Conservation (phyloP, 352 stramenopile species). For the Phytophthora macrochlamydospora region DNA sequence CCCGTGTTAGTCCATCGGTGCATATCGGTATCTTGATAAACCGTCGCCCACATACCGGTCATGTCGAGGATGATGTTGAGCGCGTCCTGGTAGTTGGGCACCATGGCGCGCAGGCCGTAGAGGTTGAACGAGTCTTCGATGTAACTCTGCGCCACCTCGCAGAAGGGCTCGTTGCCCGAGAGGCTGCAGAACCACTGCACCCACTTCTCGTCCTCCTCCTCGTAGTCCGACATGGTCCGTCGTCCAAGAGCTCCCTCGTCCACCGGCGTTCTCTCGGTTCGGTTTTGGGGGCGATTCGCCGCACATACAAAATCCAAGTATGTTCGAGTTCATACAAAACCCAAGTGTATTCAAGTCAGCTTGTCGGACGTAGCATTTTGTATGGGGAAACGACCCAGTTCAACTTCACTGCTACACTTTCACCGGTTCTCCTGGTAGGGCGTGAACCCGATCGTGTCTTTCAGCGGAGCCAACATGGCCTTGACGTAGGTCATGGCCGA, state of each 20-base stretch:
- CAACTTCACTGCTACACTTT: slow-evolving; percentile 4
- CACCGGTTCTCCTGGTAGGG: slow-evolving; percentile 83
- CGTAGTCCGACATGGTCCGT: slow-evolving; percentile 84
- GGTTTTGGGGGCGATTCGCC: neutral
- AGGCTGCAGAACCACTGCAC: slow-evolving; percentile 94
- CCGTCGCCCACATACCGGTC: slow-evolving; percentile 53
- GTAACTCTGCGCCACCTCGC: slow-evolving; percentile 91
- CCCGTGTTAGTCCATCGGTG: neutral
- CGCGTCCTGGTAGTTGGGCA: slow-evolving; percentile 90
- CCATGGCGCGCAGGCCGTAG: slow-evolving; percentile 89
- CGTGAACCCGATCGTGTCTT: slow-evolving; percentile 59
- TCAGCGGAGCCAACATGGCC: slow-evolving; percentile 60
- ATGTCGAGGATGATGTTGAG: slow-evolving; percentile 94
- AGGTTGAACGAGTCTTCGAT: slow-evolving; percentile 95
- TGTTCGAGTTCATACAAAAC: neutral
- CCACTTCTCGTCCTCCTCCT: slow-evolving; percentile 93
- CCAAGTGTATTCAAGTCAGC: no score
- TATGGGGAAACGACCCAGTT: no score
- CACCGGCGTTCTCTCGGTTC: slow-evolving; percentile 16
- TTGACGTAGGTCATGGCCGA: slow-evolving; percentile 65
- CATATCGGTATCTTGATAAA: neutral
- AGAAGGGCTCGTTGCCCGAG: slow-evolving; percentile 93
- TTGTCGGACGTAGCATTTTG: no score
- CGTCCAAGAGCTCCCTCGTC: slow-evolving; percentile 36
- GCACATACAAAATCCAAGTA: neutral